Evolutionary conservation across 192 early-diverging fungal genomes (phyloP).

Genomic region (Dispira simplex): DNA sequence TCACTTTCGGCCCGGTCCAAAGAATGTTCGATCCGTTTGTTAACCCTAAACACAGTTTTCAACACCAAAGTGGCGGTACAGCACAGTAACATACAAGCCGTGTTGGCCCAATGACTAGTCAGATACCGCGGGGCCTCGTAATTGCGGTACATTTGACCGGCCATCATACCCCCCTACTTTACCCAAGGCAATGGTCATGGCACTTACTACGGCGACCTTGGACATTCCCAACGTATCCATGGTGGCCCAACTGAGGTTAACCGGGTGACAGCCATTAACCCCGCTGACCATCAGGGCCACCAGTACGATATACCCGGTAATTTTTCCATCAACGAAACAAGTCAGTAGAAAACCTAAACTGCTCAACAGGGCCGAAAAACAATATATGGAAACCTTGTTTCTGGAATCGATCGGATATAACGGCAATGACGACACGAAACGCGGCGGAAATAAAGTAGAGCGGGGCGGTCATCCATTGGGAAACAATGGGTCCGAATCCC

Average conservation of each 20-base stretch:
- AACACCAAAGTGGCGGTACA: background rate
- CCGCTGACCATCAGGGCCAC: background rate
- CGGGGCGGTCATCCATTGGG: slow-evolving; percentile 35
- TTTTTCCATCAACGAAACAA: background rate
- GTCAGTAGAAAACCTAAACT: background rate
- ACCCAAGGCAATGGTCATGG: slow-evolving; percentile 1
- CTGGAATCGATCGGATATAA: slow-evolving; percentile 29
- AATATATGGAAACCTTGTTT: slow-evolving; percentile 25
- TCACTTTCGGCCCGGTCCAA: too few relatives aligned
- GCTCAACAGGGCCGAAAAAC: background rate
- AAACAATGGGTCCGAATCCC: slow-evolving; percentile 32
- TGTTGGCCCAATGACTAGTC: background rate
- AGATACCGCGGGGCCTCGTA: background rate
- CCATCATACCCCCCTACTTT: slow-evolving; percentile 12
- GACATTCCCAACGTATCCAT: background rate
- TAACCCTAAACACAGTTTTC: background rate
- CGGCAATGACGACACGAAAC: slow-evolving; percentile 21
- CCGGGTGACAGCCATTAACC: slow-evolving; percentile 5
- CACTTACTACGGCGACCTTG: background rate
- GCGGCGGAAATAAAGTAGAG: slow-evolving; percentile 28
- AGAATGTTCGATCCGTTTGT: background rate
- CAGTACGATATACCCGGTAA: background rate
- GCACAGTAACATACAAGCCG: background rate
- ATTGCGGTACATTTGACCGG: slow-evolving; percentile 11
- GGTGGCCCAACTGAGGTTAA: slow-evolving; percentile 1